Evolutionary conservation across 169 alveolate species (phyloP).

Genomic region (Cryptosporidium sp.): DNA sequence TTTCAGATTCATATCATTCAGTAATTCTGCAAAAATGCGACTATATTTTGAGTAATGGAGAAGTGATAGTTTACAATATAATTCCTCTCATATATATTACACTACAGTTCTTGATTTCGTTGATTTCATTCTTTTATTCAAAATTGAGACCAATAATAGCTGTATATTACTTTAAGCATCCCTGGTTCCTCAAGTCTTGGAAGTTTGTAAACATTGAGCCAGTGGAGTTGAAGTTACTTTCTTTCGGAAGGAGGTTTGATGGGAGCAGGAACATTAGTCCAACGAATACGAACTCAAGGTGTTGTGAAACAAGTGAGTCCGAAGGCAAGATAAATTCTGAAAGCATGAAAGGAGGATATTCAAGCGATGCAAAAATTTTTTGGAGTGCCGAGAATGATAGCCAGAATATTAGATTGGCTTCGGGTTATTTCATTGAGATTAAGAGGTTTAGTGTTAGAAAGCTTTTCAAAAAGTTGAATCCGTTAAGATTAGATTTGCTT

Average conservation of each 20-base stretch:
- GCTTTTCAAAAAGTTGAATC: slow-evolving; percentile 56
- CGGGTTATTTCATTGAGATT: slow-evolving; percentile 63
- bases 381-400: slow-evolving; percentile 34
- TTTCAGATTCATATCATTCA: neutral
- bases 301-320: neutral
- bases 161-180: slow-evolving; percentile 61
- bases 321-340: neutral
- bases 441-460: slow-evolving; percentile 63
- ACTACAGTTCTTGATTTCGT: slow-evolving; percentile 40
- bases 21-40: slow-evolving; percentile 51
- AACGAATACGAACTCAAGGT: neutral
- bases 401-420: slow-evolving; percentile 51
- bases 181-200: slow-evolving; percentile 74
- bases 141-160: slow-evolving; percentile 61
- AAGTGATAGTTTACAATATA: slow-evolving; percentile 23
- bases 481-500: slow-evolving; percentile 48
- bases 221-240: slow-evolving; percentile 39
- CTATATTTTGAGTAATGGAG: slow-evolving; percentile 23
- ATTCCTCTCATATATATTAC: slow-evolving; percentile 44
- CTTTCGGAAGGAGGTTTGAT: slow-evolving; percentile 53
- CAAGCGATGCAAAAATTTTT: slow-evolving; percentile 31
- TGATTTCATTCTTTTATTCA: slow-evolving; percentile 50
- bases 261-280: neutral
- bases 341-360: neutral
- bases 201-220: slow-evolving; percentile 62